A percentile compares a stretch with the other conserved stretches of the same genome.
phyloP scores from a whole-genome alignment of 2,329 filamentous ascomycete species.

The Ceratocystis diversiconidia region DNA sequence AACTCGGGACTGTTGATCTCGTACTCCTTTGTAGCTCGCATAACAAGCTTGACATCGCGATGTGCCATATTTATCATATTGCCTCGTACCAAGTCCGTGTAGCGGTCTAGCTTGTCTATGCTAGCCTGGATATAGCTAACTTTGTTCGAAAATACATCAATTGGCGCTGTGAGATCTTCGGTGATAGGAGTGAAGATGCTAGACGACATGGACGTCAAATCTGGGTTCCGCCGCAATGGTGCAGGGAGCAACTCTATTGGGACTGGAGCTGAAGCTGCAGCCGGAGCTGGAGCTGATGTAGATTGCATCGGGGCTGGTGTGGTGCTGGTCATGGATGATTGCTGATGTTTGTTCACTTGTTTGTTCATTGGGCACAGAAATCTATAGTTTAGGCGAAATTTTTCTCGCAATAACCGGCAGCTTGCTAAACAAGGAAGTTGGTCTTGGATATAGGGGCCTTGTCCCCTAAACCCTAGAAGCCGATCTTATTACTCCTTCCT shows the following conservation, averaged over 20 bases:
- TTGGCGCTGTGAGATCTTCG: slow-evolving; percentile 20
- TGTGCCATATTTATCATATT: slow-evolving; percentile 16
- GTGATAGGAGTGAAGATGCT: slow-evolving; percentile 27
- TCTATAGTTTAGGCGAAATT: too few species aligned
- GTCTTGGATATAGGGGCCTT: too few species aligned
- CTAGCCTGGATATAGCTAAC: slow-evolving; percentile 1
- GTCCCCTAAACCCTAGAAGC: too few species aligned
- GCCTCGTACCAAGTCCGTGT: slow-evolving; percentile 15
- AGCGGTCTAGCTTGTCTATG: slow-evolving; percentile 14
- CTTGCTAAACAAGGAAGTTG: too few species aligned
- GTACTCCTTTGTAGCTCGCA: slow-evolving; percentile 5
- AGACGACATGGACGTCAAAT: slow-evolving; percentile 21
- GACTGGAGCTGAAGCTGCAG: neutral
- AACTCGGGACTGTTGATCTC: slow-evolving; percentile 7
- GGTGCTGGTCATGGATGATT: too few species aligned
- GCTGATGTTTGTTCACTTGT: too few species aligned
- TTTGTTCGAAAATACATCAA: slow-evolving; percentile 17
- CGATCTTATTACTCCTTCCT: too few species aligned
- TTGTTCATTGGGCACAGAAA: too few species aligned
- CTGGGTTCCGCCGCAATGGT: slow-evolving; percentile 18
- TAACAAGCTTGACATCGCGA: slow-evolving; percentile 9
- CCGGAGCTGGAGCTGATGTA: neutral
- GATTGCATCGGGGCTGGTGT: too few species aligned
- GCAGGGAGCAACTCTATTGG: neutral
- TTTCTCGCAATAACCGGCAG: too few species aligned